These are phyloP conservation scores for Mortierella claussenii DNA, from an alignment of 192 early-diverging fungal genomes.

Conservation along the genomic window DNA sequence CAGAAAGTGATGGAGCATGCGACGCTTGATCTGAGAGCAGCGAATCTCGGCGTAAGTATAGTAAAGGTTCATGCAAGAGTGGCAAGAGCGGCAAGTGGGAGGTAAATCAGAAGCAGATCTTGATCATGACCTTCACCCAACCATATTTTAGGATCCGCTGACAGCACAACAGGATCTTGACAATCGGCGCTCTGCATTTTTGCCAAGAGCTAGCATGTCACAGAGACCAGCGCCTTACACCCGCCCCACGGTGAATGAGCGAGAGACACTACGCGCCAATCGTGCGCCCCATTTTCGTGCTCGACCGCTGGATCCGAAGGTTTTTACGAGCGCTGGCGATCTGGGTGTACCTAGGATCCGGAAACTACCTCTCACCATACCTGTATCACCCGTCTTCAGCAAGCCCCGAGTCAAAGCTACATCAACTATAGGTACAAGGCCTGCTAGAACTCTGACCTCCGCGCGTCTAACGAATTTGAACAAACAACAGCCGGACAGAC, in stretches of 20 bases:
- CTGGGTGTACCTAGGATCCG: conserved; percentile 27
- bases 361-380: conserved; percentile 30
- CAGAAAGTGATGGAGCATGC: too few species aligned
- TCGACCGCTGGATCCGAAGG: conserved; percentile 22
- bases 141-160: too few species aligned
- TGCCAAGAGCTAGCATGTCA: conserved; percentile 1
- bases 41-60: too few species aligned
- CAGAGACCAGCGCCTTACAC: conserved; percentile 20
- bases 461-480: neutral
- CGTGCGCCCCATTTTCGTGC: conserved; percentile 12
- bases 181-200: too few species aligned
- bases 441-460: neutral
- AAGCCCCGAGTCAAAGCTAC: conserved; percentile 9
- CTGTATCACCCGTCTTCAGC: conserved; percentile 36
- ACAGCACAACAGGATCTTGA: too few species aligned
- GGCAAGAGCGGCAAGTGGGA: too few species aligned
- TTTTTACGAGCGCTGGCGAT: conserved; percentile 38
- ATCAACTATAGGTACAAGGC: neutral
- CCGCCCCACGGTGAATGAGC: conserved; percentile 19
- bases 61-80: too few species aligned
- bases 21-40: too few species aligned
- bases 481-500: neutral
- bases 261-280: conserved; percentile 14
- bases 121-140: too few species aligned
- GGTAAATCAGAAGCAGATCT: too few species aligned